Evolutionary conservation across 2,329 filamentous ascomycete species (phyloP), one percentile per base, ranked within the genome.

Genomic region (Aphanoascus verrucosus): DNA sequence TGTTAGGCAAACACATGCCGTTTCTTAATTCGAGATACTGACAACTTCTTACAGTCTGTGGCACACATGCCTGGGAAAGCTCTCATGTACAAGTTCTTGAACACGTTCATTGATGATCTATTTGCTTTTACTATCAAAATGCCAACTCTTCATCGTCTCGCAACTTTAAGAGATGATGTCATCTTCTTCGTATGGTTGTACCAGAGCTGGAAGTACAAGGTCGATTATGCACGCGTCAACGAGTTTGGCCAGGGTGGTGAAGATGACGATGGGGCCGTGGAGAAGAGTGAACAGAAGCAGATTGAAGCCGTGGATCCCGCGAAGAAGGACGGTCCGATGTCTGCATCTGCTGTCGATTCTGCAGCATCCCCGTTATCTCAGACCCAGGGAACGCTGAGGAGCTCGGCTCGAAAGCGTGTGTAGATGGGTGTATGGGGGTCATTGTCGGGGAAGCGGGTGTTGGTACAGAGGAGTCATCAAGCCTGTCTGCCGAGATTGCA

Each of bases 51-150:
- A 17, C 56, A 81, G 69, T 79, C 75, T 61, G 88, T 97, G 34
- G 93, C 93, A 9, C 93, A 98, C 72, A 95, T 98, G 91, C 90
- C 93, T 1, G 88, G 79, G 61, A 91, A 88, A 73, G 89, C 93
- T 46, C 93, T 98, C 88, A 91, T 84, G 69, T 96, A 96, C 80
- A 96, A 97, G 74, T 95, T 95, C 72, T 75, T 97, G 60, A 96
- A 97, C 74, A 97, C 93, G 4, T 98, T 98, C 69, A 97, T 98
- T 68, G 93, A 98, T 70, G 93, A 98, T 66, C 77, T 98, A 32
- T 98, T 98, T 66, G 93, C 93, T 1, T 98, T 97, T 65, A 98
- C 93, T 38, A 96, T 98, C 75, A 97, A 97, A 75, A 98, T 98
- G 93, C 93, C 93, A 0, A 82, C 90, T 58, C 77, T 98, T 49